Percentiles rank a stretch among this genome's conserved stretches.
phyloP scores from a whole-genome alignment of 2,329 filamentous ascomycete genomes.

The Massarina eburnea region DNA sequence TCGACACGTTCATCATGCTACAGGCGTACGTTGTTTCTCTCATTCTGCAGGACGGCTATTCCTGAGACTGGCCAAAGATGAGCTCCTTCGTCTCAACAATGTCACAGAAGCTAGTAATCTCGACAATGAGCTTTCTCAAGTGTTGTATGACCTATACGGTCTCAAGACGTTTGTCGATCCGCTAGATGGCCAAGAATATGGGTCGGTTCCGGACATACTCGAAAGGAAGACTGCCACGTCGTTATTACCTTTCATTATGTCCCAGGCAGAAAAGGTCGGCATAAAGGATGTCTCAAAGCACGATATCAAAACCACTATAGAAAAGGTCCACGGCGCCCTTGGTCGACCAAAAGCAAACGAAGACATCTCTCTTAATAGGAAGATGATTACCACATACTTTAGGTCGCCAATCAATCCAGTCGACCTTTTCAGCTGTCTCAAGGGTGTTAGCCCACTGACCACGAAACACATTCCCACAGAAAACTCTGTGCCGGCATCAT shows the following conservation, averaged over 20 bases:
- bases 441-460: constrained; percentile 64
- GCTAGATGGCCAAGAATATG: constrained; percentile 61
- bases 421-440: constrained; percentile 76
- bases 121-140: constrained; percentile 78
- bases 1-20: constrained; percentile 76
- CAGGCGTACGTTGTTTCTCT: constrained; percentile 84
- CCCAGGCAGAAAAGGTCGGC: constrained; percentile 77
- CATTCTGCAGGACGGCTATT: constrained; percentile 84
- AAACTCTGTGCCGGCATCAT: constrained; percentile 68
- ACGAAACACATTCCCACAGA: constrained; percentile 60
- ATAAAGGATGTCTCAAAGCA: constrained; percentile 92
- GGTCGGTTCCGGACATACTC: constrained; percentile 71
- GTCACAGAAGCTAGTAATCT: constrained; percentile 67
- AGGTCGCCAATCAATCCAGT: constrained; percentile 82
- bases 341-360: constrained; percentile 74
- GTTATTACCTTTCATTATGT: constrained; percentile 80
- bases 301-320: constrained; percentile 85
- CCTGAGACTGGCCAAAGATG: constrained; percentile 83
- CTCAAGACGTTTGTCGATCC: constrained; percentile 40
- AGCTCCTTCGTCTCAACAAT: constrained; percentile 74
- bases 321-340: constrained; percentile 87
- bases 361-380: constrained; percentile 82
- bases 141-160: constrained; percentile 49
- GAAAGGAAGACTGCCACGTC: constrained; percentile 79
- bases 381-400: constrained; percentile 78